Percentiles rank a stretch among this genome's conserved stretches.
Conservation (phyloP, 1,284 basidiomycete species). For the Rhizoctonia solani region DNA sequence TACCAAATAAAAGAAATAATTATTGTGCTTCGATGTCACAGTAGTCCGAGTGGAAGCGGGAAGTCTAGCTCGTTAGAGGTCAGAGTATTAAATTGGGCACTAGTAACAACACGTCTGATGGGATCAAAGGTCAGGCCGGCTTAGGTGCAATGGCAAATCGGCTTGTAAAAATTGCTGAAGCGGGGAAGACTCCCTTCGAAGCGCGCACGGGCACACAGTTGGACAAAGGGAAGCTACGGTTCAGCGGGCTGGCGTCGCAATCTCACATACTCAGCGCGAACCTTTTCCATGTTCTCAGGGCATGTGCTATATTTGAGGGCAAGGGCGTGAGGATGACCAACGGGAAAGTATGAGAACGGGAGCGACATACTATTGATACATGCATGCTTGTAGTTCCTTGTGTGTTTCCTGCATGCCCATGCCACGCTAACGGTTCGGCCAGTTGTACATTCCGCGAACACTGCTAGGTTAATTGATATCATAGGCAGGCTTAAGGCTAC, state of each 20-base stretch:
- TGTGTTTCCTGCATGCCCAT: conserved; percentile 79
- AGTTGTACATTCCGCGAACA: conserved; percentile 80
- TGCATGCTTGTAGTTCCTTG: conserved; percentile 75
- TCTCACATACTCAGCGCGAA: conserved; percentile 72
- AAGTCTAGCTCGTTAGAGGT: conserved; percentile 16
- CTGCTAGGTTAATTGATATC: conserved; percentile 49
- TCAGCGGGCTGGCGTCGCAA: conserved; percentile 50
- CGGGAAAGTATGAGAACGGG: neutral
- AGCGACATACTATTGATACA: conserved; percentile 74
- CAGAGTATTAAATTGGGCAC: conserved; percentile 24
- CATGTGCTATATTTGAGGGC: conserved; percentile 57
- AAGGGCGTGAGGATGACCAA: neutral
- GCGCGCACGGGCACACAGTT: neutral
- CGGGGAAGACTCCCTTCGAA: neutral
- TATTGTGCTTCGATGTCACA: conserved; percentile 14
- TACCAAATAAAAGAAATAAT: conserved; percentile 7
- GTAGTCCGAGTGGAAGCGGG: conserved; percentile 17
- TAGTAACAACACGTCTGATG: neutral
- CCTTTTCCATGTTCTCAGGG: conserved; percentile 69
- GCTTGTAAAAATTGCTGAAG: neutral
- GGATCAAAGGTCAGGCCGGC: conserved; percentile 15
- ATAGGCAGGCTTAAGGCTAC: conserved; percentile 22
- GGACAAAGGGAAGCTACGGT: conserved; percentile 5
- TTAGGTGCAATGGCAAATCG: neutral
- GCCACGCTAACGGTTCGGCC: conserved; percentile 82